Evolutionary conservation across 2,329 filamentous ascomycete species (phyloP), one percentile per base, ranked within the genome.

Genomic region (Beauveria sp.): DNA sequence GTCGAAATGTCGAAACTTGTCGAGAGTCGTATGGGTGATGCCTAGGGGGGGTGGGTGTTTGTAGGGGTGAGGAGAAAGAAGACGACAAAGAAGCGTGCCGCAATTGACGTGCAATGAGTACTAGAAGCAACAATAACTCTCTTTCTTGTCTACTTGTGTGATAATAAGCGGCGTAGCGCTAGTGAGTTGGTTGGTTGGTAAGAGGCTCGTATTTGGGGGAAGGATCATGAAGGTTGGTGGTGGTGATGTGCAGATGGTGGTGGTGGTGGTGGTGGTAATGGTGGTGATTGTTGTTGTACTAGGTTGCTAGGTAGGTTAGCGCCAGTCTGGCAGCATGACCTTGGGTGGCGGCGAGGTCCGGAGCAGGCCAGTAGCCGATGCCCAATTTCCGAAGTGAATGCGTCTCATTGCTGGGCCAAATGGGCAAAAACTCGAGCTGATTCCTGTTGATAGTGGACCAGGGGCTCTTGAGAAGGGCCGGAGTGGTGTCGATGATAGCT

Each of bases 131-230:
- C 45, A 26, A 26, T 47, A 47, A 14, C 9, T 38, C 12, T 38
- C 12, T 14, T 38, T 38, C 10, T 14, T 38, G 22, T 28, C 38
- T 42, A 24, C 12, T 16, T 43, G 40, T 47, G 26, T 50, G 30
- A 22, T 34, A 57, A 56, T 57, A 56, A 42, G 51, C 51, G 38
- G 59, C 59, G 43, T 18, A 57, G 59, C 62, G 56, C 60, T 53
- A 60, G 61, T 42, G 56, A 45, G 52, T 63, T 63, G 63, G 58
- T 62, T 62, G 46, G 51, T 62, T 45, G 22, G 34, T 24, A 16
- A 38, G 30, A 57, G 47, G 46, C 57, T 59, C 57, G 57, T 59
- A 59, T 59, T 59, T 59, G 20, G 22, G 38, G 34, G 34, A 22
- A 59, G 57, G 38, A 49, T 59, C 57, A 59, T 45, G 47, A 59